A percentile compares a stretch with the other conserved stretches of the same genome.
phyloP scores from a whole-genome alignment of 1,139 yeast species.

The Diutina neorugosa region DNA sequence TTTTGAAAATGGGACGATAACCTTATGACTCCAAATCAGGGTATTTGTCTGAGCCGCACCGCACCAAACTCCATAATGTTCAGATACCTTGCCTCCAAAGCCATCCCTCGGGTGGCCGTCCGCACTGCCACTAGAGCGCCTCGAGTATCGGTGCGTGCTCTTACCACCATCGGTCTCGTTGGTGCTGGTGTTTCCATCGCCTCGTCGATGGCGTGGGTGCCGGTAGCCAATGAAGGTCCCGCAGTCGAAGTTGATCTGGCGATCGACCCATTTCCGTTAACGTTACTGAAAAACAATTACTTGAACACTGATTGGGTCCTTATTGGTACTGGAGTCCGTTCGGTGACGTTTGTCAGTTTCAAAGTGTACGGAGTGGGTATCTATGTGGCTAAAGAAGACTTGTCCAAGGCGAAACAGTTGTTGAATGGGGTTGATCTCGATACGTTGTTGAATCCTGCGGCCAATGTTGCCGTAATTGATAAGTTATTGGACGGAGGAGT shows the following conservation, averaged over 20 bases:
- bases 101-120: not conserved
- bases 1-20: too few relatives aligned
- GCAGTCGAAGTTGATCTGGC: not conserved
- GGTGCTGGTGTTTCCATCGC: not conserved
- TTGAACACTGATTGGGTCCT: conserved; percentile 19
- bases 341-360: conserved; percentile 72
- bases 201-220: not conserved
- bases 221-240: not conserved
- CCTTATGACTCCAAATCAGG: too few relatives aligned
- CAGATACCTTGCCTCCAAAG: not conserved
- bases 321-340: conserved; percentile 70
- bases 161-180: not conserved
- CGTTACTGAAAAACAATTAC: not conserved
- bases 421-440: conserved; percentile 7
- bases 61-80: not conserved
- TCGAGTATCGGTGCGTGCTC: not conserved
- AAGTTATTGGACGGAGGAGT: not conserved
- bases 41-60: too few relatives aligned
- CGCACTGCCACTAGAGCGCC: not conserved
- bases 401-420: conserved; percentile 29
- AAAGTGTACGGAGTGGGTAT: conserved; percentile 82
- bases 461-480: not conserved
- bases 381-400: conserved; percentile 49
- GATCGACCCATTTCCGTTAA: not conserved
- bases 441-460: conserved; percentile 6